Evolutionary conservation across 148 eudicot genomes (phyloP).

Genomic region (Silene conica): DNA sequence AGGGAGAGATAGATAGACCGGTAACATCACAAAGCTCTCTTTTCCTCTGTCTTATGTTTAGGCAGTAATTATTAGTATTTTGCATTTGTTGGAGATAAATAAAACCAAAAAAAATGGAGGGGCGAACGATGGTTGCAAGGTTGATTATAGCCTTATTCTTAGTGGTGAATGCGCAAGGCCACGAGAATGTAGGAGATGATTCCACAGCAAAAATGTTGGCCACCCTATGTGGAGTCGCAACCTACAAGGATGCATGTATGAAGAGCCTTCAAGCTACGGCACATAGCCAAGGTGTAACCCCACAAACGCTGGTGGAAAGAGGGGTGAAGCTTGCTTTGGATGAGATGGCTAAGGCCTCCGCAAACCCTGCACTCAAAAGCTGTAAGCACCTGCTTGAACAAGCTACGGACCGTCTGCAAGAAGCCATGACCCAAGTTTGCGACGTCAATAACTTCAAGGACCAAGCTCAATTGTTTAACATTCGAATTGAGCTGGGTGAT

Average conservation of each 20-base stretch:
- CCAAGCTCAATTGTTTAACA: constrained; percentile 13
- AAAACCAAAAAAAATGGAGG: neutral
- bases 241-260: constrained; percentile 32
- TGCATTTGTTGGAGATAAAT: neutral
- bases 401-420: constrained; percentile 42
- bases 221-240: constrained; percentile 30
- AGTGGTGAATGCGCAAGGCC: neutral
- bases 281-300: constrained; percentile 23
- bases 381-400: constrained; percentile 33
- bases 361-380: constrained; percentile 24
- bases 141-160: neutral
- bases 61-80: neutral
- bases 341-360: constrained; percentile 25
- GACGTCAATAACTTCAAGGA: constrained; percentile 19
- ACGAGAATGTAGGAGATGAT: neutral
- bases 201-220: constrained; percentile 22
- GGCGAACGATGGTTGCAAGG: neutral
- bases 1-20: neutral
- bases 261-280: constrained; percentile 26
- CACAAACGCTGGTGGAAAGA: constrained; percentile 24
- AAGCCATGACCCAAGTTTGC: constrained; percentile 27
- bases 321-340: constrained; percentile 33
- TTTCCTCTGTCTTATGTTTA: neutral
- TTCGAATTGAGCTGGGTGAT: constrained; percentile 37
- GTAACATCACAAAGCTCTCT: neutral